phyloP scores from a whole-genome alignment of 768 basidiomycete genomes.

The Saitozyma podzolica region DNA sequence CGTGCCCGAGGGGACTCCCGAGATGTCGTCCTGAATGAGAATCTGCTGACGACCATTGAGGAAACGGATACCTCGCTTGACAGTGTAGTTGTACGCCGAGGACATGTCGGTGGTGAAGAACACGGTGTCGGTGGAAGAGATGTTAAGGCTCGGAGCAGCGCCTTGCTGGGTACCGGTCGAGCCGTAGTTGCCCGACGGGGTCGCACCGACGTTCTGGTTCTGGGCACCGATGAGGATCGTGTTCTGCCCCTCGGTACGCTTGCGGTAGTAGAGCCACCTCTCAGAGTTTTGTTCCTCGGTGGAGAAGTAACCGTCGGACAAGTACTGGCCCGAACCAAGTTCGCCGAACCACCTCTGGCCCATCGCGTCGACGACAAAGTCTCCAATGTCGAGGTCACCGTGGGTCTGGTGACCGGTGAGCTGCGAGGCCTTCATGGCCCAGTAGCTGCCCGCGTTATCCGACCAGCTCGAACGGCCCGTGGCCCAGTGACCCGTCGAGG shows the following conservation, averaged over 20 bases:
- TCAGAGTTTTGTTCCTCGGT: conserved; percentile 66
- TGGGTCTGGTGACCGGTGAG: conserved; percentile 86
- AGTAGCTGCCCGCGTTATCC: conserved; percentile 73
- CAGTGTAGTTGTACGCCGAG: conserved; percentile 65
- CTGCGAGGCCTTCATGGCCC: conserved; percentile 84
- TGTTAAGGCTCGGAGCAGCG: conserved; percentile 73
- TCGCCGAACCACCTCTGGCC: conserved; percentile 95
- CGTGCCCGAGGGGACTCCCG: conserved; percentile 54
- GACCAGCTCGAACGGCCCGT: conserved; percentile 94
- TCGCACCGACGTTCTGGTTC: conserved; percentile 75
- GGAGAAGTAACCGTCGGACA: conserved; percentile 72
- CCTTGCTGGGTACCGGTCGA: conserved; percentile 67
- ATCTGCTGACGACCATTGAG: conserved; percentile 84
- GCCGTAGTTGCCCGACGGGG: conserved; percentile 63
- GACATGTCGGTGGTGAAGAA: conserved; percentile 78
- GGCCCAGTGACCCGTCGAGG: conserved; percentile 75
- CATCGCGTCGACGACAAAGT: conserved; percentile 92
- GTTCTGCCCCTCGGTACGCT: conserved; percentile 97
- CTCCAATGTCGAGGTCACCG: conserved; percentile 89
- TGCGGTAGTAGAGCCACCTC: conserved; percentile 93
- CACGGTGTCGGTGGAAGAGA: conserved; percentile 69
- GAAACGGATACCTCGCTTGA: conserved; percentile 79
- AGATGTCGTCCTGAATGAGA: conserved; percentile 89
- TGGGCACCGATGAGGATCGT: conserved; percentile 71
- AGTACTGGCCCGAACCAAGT: conserved; percentile 84